phyloP scores from a whole-genome alignment of 768 basidiomycete species.

The Mycena filopes region DNA sequence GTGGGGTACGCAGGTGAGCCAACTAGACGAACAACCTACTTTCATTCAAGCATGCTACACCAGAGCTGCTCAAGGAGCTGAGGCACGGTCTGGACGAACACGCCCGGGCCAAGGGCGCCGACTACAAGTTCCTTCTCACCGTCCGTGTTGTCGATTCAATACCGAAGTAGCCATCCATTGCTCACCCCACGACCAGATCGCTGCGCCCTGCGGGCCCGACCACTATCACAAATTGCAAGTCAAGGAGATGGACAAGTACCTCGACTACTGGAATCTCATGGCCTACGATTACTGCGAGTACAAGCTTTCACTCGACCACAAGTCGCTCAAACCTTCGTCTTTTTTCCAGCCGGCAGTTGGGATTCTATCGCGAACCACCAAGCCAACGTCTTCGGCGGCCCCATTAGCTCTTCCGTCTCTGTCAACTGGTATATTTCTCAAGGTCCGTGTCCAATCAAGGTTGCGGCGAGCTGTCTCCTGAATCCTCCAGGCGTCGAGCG shows the following conservation, averaged over 20 bases:
- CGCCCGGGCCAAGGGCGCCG: conserved; percentile 63
- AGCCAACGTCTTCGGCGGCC: conserved; percentile 81
- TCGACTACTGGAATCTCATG: conserved; percentile 99
- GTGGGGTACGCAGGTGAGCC: conserved; percentile 84
- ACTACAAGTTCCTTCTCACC: conserved; percentile 78
- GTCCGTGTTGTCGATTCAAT: conserved; percentile 53
- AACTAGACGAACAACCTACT: too few relatives aligned
- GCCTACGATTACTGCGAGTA: conserved; percentile 82
- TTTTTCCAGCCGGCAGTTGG: conserved; percentile 77
- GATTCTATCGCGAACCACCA: conserved; percentile 81
- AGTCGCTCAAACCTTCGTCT: background rate
- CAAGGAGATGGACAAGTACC: conserved; percentile 84
- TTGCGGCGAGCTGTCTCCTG: background rate
- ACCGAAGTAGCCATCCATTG: conserved; percentile 2
- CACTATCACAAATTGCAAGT: conserved; percentile 86
- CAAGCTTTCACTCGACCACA: background rate
- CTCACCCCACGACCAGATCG: conserved; percentile 66
- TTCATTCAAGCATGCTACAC: too few relatives aligned
- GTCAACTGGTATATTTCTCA: conserved; percentile 75
- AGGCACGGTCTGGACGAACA: conserved; percentile 81
- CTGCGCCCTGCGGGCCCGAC: conserved; percentile 91
- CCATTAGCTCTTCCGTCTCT: conserved; percentile 70
- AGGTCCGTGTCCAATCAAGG: conserved; percentile 40
- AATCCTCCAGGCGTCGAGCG: conserved; percentile 63
- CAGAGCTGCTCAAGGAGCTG: conserved; percentile 82